A percentile compares a stretch with the other conserved stretches of the same genome.
phyloP scores from a whole-genome alignment of 768 basidiomycete species.

The Postia placenta region DNA sequence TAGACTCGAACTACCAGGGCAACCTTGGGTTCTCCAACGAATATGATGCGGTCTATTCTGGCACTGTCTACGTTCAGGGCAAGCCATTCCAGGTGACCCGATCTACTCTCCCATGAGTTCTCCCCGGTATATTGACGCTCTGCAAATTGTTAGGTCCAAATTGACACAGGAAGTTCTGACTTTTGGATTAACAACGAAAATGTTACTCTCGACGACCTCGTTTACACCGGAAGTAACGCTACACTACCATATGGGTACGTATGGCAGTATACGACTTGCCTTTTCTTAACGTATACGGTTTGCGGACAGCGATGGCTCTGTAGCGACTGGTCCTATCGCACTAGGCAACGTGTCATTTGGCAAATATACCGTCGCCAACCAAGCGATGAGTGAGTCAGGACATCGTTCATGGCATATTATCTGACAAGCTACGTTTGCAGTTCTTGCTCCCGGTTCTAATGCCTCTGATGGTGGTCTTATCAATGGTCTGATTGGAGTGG shows the following conservation, averaged over 20 bases:
- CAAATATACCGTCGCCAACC: background rate
- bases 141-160: background rate
- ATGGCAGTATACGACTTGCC: background rate
- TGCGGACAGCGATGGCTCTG: background rate
- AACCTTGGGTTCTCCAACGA: conserved; percentile 1
- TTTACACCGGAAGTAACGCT: background rate
- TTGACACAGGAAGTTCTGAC: conserved; percentile 6
- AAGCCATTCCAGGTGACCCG: conserved; percentile 2
- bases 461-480: background rate
- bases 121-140: background rate
- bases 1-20: background rate
- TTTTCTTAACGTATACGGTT: no score
- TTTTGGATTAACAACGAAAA: conserved; percentile 1
- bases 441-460: conserved; percentile 3
- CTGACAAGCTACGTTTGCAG: background rate
- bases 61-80: conserved; percentile 2
- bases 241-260: conserved; percentile 1
- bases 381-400: conserved; percentile 1
- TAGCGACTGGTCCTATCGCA: background rate
- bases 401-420: background rate
- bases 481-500: conserved; percentile 2
- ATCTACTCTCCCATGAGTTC: background rate
- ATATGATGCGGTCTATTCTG: background rate
- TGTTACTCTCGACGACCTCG: background rate
- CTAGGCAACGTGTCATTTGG: conserved; percentile 1